Base-by-base conservation (phyloP, 805 yeast genomes). In the Cyberlindnera meyerae region DNA sequence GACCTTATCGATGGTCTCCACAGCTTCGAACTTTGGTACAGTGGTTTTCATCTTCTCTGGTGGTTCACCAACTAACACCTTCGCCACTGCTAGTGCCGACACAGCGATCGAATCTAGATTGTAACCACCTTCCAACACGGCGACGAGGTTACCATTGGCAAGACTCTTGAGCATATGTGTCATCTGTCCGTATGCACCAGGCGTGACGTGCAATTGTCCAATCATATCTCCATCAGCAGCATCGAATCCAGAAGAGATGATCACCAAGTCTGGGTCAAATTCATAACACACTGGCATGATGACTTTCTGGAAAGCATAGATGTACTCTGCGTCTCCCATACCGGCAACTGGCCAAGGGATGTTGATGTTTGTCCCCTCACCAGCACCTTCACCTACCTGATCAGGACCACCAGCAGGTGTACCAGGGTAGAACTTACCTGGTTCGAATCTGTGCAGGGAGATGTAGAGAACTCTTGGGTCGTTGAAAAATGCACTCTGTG, bases 181-280 rank as follows among this genome's bases (percentile, higher is more conserved):
- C 96, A 93, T 88, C 45, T 88, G 89, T 8, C 96, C 97, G 58
- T 93, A 93, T 11, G 96, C 96, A 26, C 88, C 82, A 2, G 98
- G 98, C 0, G 96, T 73, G 2, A 93, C 95, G 57, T 86, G 94
- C 59, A 97, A 93, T 31, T 90, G 95, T 9, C 98, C 99, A 45
- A 93, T 85, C 40, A 87, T 81, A 61, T 93, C 99, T 42, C 97
- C 97, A 52, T 86, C 96, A 1, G 99, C 99, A 15, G 98, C 98
- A 63, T 93, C 99, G 52, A 93, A 93, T 0, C 99, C 99, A 1
- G 97, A 80, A 14, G 96, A 85, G 22, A 93, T 79, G 24, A 93
- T 86, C 5, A 89, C 90, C 45, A 93, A 69, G 62, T 93, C 98
- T 0, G 99, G 97, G 53, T 80, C 79, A 52, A 82, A 93, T 58